Percentiles rank a stretch among this genome's conserved stretches.
phyloP scores from a whole-genome alignment of 768 basidiomycete species.

The Trametes elegans region DNA sequence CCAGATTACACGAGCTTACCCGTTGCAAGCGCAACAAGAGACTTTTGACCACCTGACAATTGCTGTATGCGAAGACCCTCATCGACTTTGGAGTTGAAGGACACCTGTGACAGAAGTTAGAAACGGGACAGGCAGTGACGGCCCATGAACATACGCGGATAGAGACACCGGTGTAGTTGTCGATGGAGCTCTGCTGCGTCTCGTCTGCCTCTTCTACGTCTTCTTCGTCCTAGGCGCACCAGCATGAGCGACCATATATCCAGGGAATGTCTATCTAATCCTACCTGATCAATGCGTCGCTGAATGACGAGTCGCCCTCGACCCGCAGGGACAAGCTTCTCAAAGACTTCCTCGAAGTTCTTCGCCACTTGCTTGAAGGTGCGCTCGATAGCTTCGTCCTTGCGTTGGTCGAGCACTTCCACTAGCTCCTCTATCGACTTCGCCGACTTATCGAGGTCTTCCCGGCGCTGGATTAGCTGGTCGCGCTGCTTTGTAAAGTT shows the following conservation, averaged over 20 bases:
- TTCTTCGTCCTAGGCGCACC: constrained; percentile 64
- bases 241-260: neutral
- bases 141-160: constrained; percentile 68
- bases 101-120: constrained; percentile 57
- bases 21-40: constrained; percentile 91
- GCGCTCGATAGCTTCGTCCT: constrained; percentile 97
- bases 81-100: constrained; percentile 98
- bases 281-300: constrained; percentile 74
- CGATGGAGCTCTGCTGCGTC: constrained; percentile 71
- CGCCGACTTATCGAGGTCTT: constrained; percentile 89
- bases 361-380: constrained; percentile 98
- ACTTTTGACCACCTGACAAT: constrained; percentile 96
- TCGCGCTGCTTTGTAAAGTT: constrained; percentile 98
- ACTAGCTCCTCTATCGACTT: constrained; percentile 90
- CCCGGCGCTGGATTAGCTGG: constrained; percentile 79
- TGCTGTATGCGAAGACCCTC: constrained; percentile 97
- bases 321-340: constrained; percentile 92
- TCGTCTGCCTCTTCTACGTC: constrained; percentile 72
- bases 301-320: constrained; percentile 91
- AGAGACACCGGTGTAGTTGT: constrained; percentile 95
- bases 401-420: constrained; percentile 90
- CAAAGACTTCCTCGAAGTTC: constrained; percentile 97
- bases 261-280: too few relatives aligned
- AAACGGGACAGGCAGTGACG: neutral
- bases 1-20: constrained; percentile 44